Evolutionary conservation across 805 yeast genomes (phyloP).

Genomic region (Komagataella kurtzmanii): DNA sequence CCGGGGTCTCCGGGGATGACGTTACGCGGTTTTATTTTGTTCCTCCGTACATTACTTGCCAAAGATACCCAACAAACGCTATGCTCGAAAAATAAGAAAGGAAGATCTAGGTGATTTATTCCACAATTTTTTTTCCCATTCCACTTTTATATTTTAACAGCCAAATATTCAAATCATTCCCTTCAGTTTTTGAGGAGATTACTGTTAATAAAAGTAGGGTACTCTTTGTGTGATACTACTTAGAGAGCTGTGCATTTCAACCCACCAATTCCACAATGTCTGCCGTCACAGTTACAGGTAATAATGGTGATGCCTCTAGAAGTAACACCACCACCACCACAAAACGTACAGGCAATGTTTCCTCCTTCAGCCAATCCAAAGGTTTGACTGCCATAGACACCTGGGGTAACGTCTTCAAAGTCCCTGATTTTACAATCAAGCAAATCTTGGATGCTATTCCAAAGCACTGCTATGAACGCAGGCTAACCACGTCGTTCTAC

Average conservation of each 20-base stretch:
- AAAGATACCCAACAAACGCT: background rate
- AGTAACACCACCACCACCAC: slow-evolving; percentile 1
- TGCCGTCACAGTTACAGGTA: slow-evolving; percentile 19
- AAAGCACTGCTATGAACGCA: slow-evolving; percentile 57
- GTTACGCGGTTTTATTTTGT: background rate
- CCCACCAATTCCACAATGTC: slow-evolving; percentile 12
- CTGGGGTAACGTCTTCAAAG: slow-evolving; percentile 52
- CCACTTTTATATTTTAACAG: background rate
- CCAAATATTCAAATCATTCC: background rate
- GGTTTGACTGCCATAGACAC: slow-evolving; percentile 33
- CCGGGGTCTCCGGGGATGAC: background rate
- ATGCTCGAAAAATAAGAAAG: background rate
- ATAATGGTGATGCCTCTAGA: slow-evolving; percentile 3
- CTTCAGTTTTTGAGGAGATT: too few relatives aligned
- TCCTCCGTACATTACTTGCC: too few relatives aligned
- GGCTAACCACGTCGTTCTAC: slow-evolving; percentile 35
- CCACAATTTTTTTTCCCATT: background rate
- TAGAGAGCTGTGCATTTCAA: background rate
- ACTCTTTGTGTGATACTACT: background rate
- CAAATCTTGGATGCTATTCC: slow-evolving; percentile 66
- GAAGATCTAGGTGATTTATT: background rate
- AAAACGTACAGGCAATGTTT: slow-evolving; percentile 10
- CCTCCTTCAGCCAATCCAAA: slow-evolving; percentile 7
- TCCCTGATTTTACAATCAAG: slow-evolving; percentile 66
- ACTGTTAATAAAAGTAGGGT: background rate